phyloP scores from a whole-genome alignment of 1,284 basidiomycete species.

The Heimioporus punctisporus region DNA sequence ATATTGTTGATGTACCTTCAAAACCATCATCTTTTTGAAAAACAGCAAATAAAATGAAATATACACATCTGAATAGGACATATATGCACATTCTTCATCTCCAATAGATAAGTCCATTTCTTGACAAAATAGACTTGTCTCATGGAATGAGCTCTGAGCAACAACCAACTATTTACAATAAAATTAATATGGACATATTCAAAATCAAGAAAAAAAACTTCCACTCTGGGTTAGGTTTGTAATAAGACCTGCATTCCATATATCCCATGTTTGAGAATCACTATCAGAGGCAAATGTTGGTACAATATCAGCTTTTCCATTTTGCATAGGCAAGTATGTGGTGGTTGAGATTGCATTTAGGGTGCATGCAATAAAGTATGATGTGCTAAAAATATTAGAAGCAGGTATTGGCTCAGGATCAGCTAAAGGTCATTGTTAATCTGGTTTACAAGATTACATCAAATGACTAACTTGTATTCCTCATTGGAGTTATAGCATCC shows the following conservation, averaged over 20 bases:
- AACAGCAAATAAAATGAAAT: neutral
- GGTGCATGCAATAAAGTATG: slow-evolving; percentile 9
- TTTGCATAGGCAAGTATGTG: neutral
- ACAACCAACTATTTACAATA: neutral
- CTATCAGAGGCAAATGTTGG: neutral
- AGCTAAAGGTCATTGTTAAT: too few species aligned
- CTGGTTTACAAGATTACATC: too few species aligned
- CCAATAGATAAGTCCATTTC: neutral
- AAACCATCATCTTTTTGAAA: neutral
- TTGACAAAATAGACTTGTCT: neutral
- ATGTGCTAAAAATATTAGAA: neutral
- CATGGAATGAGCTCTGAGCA: neutral
- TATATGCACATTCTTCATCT: neutral
- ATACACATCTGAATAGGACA: neutral
- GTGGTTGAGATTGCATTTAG: neutral
- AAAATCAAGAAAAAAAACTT: neutral
- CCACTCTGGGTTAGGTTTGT: neutral
- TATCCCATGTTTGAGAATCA: neutral
- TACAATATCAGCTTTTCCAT: neutral
- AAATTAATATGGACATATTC: neutral
- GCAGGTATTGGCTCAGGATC: neutral
- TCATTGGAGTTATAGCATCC: neutral
- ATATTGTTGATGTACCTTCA: neutral
- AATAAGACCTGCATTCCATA: neutral
- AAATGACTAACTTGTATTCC: too few species aligned